Evolutionary conservation across 495 filamentous ascomycete genomes (phyloP).

Genomic region (Coniosporium apollinis): DNA sequence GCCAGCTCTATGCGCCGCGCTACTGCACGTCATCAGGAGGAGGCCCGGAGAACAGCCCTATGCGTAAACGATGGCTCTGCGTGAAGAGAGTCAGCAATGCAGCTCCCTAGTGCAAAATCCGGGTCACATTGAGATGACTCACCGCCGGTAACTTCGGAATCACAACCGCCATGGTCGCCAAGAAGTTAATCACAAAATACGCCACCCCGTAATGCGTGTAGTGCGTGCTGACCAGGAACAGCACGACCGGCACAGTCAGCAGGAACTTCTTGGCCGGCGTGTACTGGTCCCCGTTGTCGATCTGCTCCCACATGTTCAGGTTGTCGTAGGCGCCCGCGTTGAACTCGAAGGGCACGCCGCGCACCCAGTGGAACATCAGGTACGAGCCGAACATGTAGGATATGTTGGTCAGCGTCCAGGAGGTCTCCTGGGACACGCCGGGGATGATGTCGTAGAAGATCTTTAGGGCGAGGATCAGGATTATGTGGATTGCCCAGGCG

Average conservation of each 20-base stretch:
- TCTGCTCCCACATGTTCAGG: conserved; percentile 99
- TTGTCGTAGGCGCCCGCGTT: conserved; percentile 99
- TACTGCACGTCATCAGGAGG: too few species aligned
- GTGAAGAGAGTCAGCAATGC: too few species aligned
- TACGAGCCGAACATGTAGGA: conserved; percentile 98
- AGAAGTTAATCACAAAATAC: conserved; percentile 92
- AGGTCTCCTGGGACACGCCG: conserved; percentile 87
- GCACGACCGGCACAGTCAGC: conserved; percentile 77
- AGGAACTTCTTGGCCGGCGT: conserved; percentile 97
- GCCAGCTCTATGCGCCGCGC: too few species aligned
- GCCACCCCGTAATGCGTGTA: conserved; percentile 95
- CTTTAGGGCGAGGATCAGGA: conserved; percentile 77
- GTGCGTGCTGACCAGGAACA: conserved; percentile 93
- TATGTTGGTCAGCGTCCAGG: conserved; percentile 97
- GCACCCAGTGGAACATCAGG: conserved; percentile 98
- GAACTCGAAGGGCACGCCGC: conserved; percentile 96
- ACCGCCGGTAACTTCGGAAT: conserved; percentile 93
- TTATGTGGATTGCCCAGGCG: conserved; percentile 92
- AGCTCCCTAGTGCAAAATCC: background rate
- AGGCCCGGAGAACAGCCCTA: background rate
- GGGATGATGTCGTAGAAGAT: conserved; percentile 93
- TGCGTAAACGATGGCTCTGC: background rate
- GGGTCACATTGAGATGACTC: conserved; percentile 21
- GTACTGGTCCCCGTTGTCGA: conserved; percentile 97
- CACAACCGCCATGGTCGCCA: conserved; percentile 79